Percentiles rank a stretch among this genome's conserved stretches.
Evolutionary conservation across 2,329 filamentous ascomycete genomes (phyloP).

Genomic region (Monosporascus sp.): DNA sequence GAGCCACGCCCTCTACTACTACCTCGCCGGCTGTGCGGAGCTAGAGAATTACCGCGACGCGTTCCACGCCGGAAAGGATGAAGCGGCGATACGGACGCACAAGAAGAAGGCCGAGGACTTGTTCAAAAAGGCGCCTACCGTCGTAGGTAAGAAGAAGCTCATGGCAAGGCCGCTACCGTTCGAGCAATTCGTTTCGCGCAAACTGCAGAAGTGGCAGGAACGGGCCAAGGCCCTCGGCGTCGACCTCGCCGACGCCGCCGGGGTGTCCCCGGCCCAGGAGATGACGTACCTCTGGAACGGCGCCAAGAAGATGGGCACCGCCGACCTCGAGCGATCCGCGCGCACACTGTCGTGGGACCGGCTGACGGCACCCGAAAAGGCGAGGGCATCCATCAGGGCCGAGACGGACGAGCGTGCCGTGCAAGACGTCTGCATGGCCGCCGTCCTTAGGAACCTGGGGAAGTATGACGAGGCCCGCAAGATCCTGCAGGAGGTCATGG

Average conservation of each 20-base stretch:
- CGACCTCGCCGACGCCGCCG: conserved; percentile 73
- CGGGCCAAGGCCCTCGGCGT: conserved; percentile 62
- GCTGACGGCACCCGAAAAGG: conserved; percentile 44
- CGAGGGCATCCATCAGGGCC: conserved; percentile 40
- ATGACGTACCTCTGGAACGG: conserved; percentile 96
- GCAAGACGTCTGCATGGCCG: conserved; percentile 59
- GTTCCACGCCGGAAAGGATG: conserved; percentile 32
- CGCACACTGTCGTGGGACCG: conserved; percentile 60
- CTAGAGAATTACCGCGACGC: conserved; percentile 74
- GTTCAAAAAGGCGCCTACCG: conserved; percentile 64
- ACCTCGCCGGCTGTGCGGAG: conserved; percentile 73
- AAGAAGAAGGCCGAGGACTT: conserved; percentile 63
- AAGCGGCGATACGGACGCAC: conserved; percentile 46
- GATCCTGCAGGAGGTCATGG: conserved; percentile 60
- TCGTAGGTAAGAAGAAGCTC: conserved; percentile 81
- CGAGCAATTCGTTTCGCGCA: conserved; percentile 77
- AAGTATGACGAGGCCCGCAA: conserved; percentile 59
- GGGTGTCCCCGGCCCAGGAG: conserved; percentile 75
- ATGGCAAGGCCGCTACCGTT: conserved; percentile 88
- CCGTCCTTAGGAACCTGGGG: conserved; percentile 59
- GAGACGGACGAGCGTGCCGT: conserved; percentile 59
- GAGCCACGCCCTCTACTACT: conserved; percentile 87
- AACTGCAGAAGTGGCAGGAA: conserved; percentile 83
- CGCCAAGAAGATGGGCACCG: conserved; percentile 67
- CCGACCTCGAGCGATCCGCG: conserved; percentile 60